Evolutionary conservation across 805 yeast genomes (phyloP), one percentile per base, ranked within the genome.

Genomic region (Barnettozyma populi): DNA sequence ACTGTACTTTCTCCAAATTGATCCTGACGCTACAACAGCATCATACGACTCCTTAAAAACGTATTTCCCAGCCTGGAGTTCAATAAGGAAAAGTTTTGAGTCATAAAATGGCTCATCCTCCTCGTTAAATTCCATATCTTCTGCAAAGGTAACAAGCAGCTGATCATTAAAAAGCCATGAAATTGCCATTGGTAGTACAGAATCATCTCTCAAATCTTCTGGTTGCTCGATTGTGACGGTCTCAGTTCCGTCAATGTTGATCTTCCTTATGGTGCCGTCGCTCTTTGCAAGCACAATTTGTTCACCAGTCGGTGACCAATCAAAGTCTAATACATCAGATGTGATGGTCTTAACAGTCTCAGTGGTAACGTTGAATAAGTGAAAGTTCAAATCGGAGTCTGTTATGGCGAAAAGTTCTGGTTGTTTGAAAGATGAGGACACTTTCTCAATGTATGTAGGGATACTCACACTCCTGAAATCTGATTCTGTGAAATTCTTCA

Each of bases 1-100:
- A 2, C 72, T 56, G 2, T 78, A 72, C 36, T 61, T 60, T 55
- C 89, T 69, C 46, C 72, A 65, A 1, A 72, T 67, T 0, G 73
- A 64, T 2, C 82, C 80, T 54, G 71, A 80, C 0, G 85, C 76
- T 4, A 79, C 79, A 1, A 78, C 70, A 13, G 72, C 68, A 50
- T 74, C 82, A 49, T 50, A 66, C 5, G 73, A 54, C 50, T 70
- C 74, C 19, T 53, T 57, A 37, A 63, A 65, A 31, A 34, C 27
- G n/a, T 44, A 25, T 1, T 38, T 21, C 9, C n/a, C 25, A 3
- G 23, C 36, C 13, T 44, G 42, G 19, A 45, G 46, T 1, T 39
- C 39, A 14, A 61, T 41, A 4, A 67, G 39, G 24, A 64, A 57
- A 21, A 59, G 56, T 36, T 64, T 59, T 36, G 52, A 44, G 16